These are phyloP conservation scores for Truncatella angustata DNA, from an alignment of 2,329 filamentous ascomycete genomes.

Conservation along the genomic window DNA sequence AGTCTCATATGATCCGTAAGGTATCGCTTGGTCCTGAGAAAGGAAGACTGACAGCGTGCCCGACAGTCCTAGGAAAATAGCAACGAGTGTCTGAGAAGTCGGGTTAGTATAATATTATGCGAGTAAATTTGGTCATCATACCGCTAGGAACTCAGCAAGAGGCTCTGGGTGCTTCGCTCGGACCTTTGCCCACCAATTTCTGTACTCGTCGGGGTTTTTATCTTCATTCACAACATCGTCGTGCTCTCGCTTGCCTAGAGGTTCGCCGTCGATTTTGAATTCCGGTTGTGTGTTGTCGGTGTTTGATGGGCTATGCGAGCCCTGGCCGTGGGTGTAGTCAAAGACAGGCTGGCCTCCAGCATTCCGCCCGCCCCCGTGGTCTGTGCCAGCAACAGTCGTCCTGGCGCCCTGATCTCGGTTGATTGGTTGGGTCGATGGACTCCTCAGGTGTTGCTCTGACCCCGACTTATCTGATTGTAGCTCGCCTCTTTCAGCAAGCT, in stretches of 20 bases:
- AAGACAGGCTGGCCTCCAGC: constrained; percentile 17
- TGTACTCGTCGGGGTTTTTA: constrained; percentile 19
- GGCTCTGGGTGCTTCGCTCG: constrained; percentile 27
- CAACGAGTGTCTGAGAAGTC: constrained; percentile 18
- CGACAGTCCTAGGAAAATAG: constrained; percentile 24
- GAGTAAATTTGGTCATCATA: constrained; percentile 10
- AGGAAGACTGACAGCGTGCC: constrained; percentile 27
- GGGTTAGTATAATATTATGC: background rate
- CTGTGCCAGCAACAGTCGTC: constrained; percentile 11
- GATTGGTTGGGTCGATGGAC: background rate
- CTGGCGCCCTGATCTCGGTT: background rate
- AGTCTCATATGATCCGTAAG: constrained; percentile 25
- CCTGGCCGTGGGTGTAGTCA: constrained; percentile 10
- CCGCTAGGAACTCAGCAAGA: constrained; percentile 25
- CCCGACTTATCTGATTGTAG: constrained; percentile 4
- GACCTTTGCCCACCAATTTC: constrained; percentile 28
- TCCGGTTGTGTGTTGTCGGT: background rate
- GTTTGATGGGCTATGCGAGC: background rate
- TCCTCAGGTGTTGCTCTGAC: background rate
- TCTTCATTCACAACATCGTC: constrained; percentile 18
- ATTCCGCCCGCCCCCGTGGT: constrained; percentile 11
- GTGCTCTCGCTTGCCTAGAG: constrained; percentile 18
- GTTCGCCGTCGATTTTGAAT: constrained; percentile 24
- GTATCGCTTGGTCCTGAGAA: constrained; percentile 16
- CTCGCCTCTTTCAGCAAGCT: constrained; percentile 4